Evolutionary conservation across 2,329 filamentous ascomycete genomes (phyloP), one percentile per base, ranked within the genome.

Genomic region (Ophiostoma perfectum): DNA sequence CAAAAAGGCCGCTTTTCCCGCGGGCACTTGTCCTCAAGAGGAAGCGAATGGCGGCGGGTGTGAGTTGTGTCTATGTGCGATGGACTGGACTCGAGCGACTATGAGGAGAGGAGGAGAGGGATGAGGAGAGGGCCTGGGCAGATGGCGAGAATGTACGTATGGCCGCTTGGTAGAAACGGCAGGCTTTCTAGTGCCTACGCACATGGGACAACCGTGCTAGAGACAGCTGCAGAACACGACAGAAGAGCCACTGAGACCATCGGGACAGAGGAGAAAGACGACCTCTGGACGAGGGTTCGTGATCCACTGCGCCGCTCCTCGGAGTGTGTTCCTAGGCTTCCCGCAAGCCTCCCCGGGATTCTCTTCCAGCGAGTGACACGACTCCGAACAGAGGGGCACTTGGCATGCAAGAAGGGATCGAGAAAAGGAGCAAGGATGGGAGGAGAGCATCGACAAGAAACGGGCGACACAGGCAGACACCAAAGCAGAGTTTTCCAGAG

Each of bases 331-430:
- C 27, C 55, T 38, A 60, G 55, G 27, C 7, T 60, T 16, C 55
- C 55, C n/a, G 55, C 27, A 12, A 14, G 49, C 52, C 55, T 11
- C 18, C 52, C 52, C 55, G 55, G 55, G 11, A 60, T 18, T 18
- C 55, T 60, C 27, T 60, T 60, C 55, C 55, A 60, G 55, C 27
- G 27, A 60, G 52, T 58, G 27, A 14, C 52, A 58, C 27, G 52
- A 58, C 52, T 11, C 27, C 4, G n/a, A 36, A 18, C 52, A 58
- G 47, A 18, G 27, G 27, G 52, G 27, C 52, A 14, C 52, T 58
- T 58, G 18, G 11, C 52, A 58, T 58, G 52, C 27, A 58, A 52
- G 52, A 38, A 27, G 52, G 52, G 52, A 58, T 58, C 52, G 27
- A 58, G 27, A 58, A 58, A 38, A 58, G 4, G 16, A 18, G 4